Conservation (phyloP, 345 rosid species). For the Rhodamnia rubescens region DNA sequence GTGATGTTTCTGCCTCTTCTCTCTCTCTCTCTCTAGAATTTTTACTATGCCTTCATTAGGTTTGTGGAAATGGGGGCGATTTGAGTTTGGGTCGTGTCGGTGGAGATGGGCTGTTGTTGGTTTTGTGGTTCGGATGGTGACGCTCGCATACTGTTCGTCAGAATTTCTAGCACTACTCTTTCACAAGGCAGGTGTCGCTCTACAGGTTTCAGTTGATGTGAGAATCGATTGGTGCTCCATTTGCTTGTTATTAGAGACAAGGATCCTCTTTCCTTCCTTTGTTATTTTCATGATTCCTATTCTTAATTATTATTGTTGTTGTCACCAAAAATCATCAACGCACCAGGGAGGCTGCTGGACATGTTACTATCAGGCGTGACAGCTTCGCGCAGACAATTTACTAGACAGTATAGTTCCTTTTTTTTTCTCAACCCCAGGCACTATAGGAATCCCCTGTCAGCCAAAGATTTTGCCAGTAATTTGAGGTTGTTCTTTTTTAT, state of each 20-base stretch:
- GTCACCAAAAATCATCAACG: not conserved
- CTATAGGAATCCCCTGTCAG: not conserved
- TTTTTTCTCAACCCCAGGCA: not conserved
- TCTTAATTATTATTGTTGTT: accelerated
- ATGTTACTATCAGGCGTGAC: not conserved
- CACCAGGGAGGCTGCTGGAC: not conserved
- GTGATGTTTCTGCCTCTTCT: conserved; percentile 18
- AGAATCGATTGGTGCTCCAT: not conserved
- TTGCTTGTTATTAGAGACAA: not conserved
- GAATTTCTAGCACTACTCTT: not conserved
- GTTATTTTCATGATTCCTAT: not conserved
- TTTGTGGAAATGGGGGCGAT: not conserved
- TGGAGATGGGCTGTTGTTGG: not conserved
- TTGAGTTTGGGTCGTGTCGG: not conserved
- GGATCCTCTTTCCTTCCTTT: not conserved
- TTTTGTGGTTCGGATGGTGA: not conserved
- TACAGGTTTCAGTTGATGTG: not conserved
- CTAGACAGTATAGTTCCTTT: not conserved
- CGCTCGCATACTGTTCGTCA: not conserved
- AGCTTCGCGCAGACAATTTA: not conserved
- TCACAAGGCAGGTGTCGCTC: not conserved
- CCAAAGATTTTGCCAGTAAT: not conserved
- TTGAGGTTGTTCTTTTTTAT: not conserved
- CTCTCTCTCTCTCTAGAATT: not conserved
- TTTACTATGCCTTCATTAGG: not conserved